Evolutionary conservation across 768 basidiomycete species (phyloP).

Genomic region (Lactarius quietus): DNA sequence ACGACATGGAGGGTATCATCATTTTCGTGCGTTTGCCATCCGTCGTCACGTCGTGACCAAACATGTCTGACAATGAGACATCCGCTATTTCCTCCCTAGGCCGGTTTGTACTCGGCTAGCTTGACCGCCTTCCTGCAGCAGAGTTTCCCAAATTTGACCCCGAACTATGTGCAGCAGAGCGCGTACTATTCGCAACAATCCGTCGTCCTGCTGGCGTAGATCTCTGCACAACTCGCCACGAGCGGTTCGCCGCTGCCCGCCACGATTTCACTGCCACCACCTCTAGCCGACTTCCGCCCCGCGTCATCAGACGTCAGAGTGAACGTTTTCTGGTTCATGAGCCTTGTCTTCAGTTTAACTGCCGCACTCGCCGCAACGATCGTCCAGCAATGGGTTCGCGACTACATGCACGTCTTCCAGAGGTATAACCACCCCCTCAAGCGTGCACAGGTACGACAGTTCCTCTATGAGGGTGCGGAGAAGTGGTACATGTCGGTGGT

Average conservation of each 20-base stretch:
- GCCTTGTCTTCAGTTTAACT: conserved; percentile 37
- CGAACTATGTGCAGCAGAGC: conserved; percentile 7
- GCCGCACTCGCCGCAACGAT: conserved; percentile 45
- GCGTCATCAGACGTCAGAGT: conserved; percentile 36
- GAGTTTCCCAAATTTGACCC: conserved; percentile 10
- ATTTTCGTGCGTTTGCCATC: conserved; percentile 35
- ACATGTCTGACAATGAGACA: neutral
- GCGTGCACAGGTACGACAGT: conserved; percentile 43
- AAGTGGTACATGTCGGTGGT: conserved; percentile 40
- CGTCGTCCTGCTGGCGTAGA: conserved; percentile 11
- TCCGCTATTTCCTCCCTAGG: neutral
- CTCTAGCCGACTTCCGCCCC: conserved; percentile 11
- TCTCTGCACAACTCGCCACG: conserved; percentile 13
- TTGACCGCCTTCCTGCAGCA: conserved; percentile 15
- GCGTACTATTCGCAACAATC: conserved; percentile 4
- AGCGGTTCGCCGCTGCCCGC: neutral
- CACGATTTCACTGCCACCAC: neutral
- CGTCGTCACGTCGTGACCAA: neutral
- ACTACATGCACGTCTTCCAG: conserved; percentile 30
- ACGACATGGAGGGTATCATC: conserved; percentile 41
- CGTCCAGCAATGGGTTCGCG: neutral
- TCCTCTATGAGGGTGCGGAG: conserved; percentile 35
- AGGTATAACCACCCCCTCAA: conserved; percentile 30
- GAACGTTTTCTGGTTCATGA: conserved; percentile 43
- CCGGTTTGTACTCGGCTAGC: conserved; percentile 16